phyloP scores from a whole-genome alignment of 768 basidiomycete genomes.

The Psilocybe cyanescens region DNA sequence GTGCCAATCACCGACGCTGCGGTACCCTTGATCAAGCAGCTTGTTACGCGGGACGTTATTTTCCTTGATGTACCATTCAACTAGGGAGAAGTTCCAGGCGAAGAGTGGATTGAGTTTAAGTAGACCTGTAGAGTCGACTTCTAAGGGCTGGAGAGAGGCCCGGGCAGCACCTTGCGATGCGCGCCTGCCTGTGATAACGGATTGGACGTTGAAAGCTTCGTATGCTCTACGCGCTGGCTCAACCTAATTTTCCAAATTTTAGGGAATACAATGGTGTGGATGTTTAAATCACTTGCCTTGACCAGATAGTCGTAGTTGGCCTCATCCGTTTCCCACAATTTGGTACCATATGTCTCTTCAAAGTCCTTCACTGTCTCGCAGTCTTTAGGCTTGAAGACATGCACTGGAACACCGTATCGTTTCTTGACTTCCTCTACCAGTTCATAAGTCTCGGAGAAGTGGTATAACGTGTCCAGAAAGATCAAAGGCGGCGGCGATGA shows the following conservation, averaged over 20 bases:
- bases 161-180: slow-evolving; percentile 94
- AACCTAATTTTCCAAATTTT: slow-evolving; percentile 55
- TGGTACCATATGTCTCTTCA: slow-evolving; percentile 76
- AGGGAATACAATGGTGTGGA: neutral
- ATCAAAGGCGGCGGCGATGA: slow-evolving; percentile 77
- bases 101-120: slow-evolving; percentile 95
- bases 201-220: slow-evolving; percentile 71
- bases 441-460: slow-evolving; percentile 92
- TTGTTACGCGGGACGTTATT: slow-evolving; percentile 88
- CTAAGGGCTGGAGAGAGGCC: slow-evolving; percentile 79
- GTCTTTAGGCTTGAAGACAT: slow-evolving; percentile 79
- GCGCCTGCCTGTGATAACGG: slow-evolving; percentile 94
- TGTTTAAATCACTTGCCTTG: slow-evolving; percentile 59
- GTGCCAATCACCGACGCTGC: slow-evolving; percentile 97
- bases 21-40: slow-evolving; percentile 89
- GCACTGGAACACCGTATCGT: slow-evolving; percentile 72
- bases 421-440: slow-evolving; percentile 82
- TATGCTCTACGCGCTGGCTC: slow-evolving; percentile 94
- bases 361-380: slow-evolving; percentile 75
- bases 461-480: slow-evolving; percentile 96
- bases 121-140: slow-evolving; percentile 88
- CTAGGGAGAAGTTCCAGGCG: slow-evolving; percentile 82
- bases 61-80: slow-evolving; percentile 82
- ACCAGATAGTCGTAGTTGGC: slow-evolving; percentile 88
- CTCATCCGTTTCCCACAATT: slow-evolving; percentile 89